Evolutionary conservation across 306 rosid species (phyloP).

Genomic region (Trifolium dubium): DNA sequence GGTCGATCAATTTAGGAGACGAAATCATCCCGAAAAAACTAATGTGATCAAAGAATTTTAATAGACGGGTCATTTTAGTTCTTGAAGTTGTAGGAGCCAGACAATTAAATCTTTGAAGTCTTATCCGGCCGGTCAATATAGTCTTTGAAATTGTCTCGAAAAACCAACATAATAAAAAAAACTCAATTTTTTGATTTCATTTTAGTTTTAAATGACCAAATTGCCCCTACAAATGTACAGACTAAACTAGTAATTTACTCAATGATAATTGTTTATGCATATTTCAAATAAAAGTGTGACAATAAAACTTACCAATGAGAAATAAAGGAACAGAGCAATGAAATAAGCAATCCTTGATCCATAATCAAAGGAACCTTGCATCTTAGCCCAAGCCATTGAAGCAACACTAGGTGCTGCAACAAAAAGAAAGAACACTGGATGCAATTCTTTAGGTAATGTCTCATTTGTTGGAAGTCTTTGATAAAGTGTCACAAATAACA

Average conservation of each 20-base stretch:
- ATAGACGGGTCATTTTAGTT: neutral
- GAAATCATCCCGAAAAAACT: neutral
- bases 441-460: constrained; percentile 90
- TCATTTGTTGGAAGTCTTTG: constrained; percentile 90
- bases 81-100: neutral
- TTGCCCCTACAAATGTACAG: neutral
- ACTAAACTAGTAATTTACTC: neutral
- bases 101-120: neutral
- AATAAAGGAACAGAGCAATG: constrained; percentile 83
- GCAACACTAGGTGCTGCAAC: constrained; percentile 98
- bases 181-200: neutral
- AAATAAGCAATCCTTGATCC: constrained; percentile 78
- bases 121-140: neutral
- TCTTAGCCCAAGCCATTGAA: constrained; percentile 88
- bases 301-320: constrained; percentile 69
- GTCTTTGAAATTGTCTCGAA: neutral
- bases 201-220: neutral
- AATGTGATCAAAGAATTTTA: neutral
- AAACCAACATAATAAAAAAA: neutral
- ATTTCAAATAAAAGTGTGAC: neutral
- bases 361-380: constrained; percentile 80
- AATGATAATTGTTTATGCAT: neutral
- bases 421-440: constrained; percentile 90
- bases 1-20: neutral
- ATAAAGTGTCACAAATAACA: constrained; percentile 85